Percentiles rank a stretch among this genome's conserved stretches.
phyloP scores from a whole-genome alignment of 495 filamentous ascomycete genomes.

The Xylaria scruposa region DNA sequence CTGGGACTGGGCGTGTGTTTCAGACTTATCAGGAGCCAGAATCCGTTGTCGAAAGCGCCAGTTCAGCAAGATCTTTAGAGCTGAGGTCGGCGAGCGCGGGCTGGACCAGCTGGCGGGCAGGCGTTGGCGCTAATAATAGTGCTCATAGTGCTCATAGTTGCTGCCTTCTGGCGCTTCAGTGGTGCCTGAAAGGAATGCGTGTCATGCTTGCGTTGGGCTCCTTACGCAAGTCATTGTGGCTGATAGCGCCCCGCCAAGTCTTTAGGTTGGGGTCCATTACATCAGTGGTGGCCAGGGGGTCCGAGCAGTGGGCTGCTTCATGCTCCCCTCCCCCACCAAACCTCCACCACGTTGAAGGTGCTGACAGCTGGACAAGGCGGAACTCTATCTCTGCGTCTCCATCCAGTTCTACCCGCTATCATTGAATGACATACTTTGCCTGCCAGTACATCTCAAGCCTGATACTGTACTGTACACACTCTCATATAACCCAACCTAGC shows the following conservation, averaged over 20 bases:
- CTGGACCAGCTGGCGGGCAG: conserved; percentile 6
- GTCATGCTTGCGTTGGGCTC: conserved; percentile 33
- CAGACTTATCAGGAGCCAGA: not conserved
- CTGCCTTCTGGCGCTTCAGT: not conserved
- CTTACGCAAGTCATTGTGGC: conserved; percentile 49
- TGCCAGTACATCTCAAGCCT: not conserved
- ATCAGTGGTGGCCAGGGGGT: conserved; percentile 36
- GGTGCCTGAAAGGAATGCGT: conserved; percentile 23
- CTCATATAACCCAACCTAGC: conserved; percentile 10
- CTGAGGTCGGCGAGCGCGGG: not conserved
- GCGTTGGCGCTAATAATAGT: conserved; percentile 18
- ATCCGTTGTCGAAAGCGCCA: not conserved
- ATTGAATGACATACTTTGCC: not conserved
- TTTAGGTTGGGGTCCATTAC: conserved; percentile 36
- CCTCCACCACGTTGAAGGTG: conserved; percentile 31
- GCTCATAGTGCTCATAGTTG: not conserved
- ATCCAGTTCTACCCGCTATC: conserved; percentile 25
- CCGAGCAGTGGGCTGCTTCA: conserved; percentile 9
- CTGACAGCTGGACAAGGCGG: conserved; percentile 26
- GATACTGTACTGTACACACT: not conserved
- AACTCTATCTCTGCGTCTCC: conserved; percentile 26
- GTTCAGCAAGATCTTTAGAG: not conserved
- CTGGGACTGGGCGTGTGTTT: not conserved
- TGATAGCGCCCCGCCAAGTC: conserved; percentile 37
- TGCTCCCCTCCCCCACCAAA: conserved; percentile 40